Evolutionary conservation across 2,329 filamentous ascomycete species (phyloP), one percentile per base, ranked within the genome.

Genomic region (Leptographium flavum): DNA sequence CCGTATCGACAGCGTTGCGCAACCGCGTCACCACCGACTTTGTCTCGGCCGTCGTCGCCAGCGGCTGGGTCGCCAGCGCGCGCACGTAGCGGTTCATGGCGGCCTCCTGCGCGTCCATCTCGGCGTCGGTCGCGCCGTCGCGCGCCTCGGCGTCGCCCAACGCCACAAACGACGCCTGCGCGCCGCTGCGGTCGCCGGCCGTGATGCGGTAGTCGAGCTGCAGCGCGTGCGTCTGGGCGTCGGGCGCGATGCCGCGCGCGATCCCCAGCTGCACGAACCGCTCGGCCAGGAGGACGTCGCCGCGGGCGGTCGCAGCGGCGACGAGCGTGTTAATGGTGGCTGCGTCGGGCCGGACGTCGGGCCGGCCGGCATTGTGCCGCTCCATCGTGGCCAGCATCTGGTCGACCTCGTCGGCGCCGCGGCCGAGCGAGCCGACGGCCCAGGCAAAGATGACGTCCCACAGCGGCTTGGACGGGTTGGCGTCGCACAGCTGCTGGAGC

Each of bases 371-470:
- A 49, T 67, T 71, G 41, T 68, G 63, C 32, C 65, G 60, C n/a
- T 67, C 60, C 70, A 87, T 81, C 19, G 79, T 69, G 37, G 74
- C 67, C 48, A 92, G 74, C 76, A 88, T 87, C 52, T 79, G 74
- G 45, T 76, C 72, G 48, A 88, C 70, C 57, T 86, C 79, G 59
- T 86, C 76, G 1, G 83, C 74, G 2, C 78, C 76, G 56, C 81
- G 83, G 19, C 80, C 83, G 45, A 73, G 60, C 10, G 78, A 74
- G 8, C 81, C 71, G 13, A 83, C 79, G 27, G 85, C 81, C 78
- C 83, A 88, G 43, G 85, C 75, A 37, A 92, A 73, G 13, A 86
- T 67, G 13, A 80, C 70, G 56, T 92, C 81, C 78, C 83, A 87
- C 21, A 72, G 71, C 28, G 68, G 61, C 50, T 81, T 77, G 36